These are phyloP conservation scores for Cryomyces minteri DNA, from an alignment of 495 filamentous ascomycete genomes.

Conservation along the genomic window DNA sequence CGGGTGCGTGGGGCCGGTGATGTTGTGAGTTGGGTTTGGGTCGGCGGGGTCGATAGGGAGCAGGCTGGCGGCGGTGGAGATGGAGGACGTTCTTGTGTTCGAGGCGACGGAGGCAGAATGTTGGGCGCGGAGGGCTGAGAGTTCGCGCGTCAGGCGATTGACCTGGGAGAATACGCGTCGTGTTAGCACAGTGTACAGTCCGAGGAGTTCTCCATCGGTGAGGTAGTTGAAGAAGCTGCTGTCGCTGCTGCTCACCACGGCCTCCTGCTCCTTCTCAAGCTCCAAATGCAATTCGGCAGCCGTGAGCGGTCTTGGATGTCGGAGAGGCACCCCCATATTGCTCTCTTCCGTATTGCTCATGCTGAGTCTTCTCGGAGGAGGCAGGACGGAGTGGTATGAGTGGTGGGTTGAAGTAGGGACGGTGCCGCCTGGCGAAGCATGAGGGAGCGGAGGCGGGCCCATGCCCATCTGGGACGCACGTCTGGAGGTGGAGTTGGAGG, in stretches of 20 bases:
- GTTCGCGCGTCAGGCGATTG: conserved; percentile 78
- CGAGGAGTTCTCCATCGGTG: no score
- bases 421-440: conserved; percentile 13
- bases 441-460: conserved; percentile 25
- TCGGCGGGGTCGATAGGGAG: conserved; percentile 13
- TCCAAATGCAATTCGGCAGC: conserved; percentile 72
- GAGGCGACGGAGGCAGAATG: conserved; percentile 69
- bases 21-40: conserved; percentile 27
- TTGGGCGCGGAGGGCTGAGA: conserved; percentile 56
- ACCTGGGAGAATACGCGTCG: conserved; percentile 33
- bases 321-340: conserved; percentile 33
- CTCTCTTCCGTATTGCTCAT: conserved; percentile 1
- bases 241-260: conserved; percentile 41
- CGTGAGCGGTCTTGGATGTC: conserved; percentile 71
- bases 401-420: conserved; percentile 5
- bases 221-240: background rate
- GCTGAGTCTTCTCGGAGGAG: conserved; percentile 8
- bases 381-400: conserved; percentile 7
- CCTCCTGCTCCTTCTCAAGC: conserved; percentile 85
- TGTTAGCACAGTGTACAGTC: no score
- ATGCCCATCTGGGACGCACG: conserved; percentile 27
- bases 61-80: conserved; percentile 25
- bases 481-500: conserved; percentile 26
- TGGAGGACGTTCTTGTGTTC: conserved; percentile 46
- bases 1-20: conserved; percentile 31